phyloP scores from a whole-genome alignment of 495 filamentous ascomycete species.

The Daldinia loculata region DNA sequence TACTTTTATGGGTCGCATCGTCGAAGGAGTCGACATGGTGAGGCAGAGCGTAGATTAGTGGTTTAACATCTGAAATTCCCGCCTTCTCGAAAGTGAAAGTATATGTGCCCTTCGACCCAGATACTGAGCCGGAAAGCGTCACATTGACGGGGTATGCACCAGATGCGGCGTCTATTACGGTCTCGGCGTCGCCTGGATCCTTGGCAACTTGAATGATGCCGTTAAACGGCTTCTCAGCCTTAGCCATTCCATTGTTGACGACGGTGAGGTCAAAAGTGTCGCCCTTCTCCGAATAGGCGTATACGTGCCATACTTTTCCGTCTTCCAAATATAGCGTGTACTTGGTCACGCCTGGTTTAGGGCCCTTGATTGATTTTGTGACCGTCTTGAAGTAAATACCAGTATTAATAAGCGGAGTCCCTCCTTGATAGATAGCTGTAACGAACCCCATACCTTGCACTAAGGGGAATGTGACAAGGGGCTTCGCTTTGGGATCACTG shows the following conservation, averaged over 20 bases:
- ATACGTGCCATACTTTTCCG: conserved; percentile 79
- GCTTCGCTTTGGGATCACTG: conserved; percentile 57
- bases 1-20: conserved; percentile 58
- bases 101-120: conserved; percentile 72
- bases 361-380: conserved; percentile 63
- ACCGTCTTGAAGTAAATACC: conserved; percentile 77
- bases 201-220: conserved; percentile 88
- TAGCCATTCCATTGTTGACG: conserved; percentile 54
- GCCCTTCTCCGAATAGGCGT: conserved; percentile 67
- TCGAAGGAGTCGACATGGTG: conserved; percentile 86
- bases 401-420: conserved; percentile 76
- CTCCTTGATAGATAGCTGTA: conserved; percentile 76
- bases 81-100: conserved; percentile 72
- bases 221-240: conserved; percentile 57
- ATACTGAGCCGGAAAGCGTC: conserved; percentile 68
- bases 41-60: conserved; percentile 89
- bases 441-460: conserved; percentile 92
- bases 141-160: conserved; percentile 76
- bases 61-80: conserved; percentile 62
- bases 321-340: conserved; percentile 78
- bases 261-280: conserved; percentile 56
- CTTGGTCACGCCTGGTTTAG: conserved; percentile 74
- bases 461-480: conserved; percentile 76
- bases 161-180: conserved; percentile 74
- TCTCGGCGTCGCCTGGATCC: conserved; percentile 67